Base-by-base conservation (phyloP, 306 rosid genomes). In the Heteromeles arbutifolia region DNA sequence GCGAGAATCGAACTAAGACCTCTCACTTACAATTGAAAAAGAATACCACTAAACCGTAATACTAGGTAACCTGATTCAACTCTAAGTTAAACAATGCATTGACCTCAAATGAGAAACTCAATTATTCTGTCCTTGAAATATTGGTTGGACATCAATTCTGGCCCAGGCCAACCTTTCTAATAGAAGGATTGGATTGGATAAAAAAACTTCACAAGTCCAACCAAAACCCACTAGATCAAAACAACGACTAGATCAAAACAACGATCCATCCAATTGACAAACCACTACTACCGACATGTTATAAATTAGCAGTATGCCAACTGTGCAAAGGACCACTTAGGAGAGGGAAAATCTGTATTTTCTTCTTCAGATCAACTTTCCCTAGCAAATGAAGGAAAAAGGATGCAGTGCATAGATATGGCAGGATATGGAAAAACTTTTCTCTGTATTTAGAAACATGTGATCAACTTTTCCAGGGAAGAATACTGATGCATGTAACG, bases 381-480 rank as follows among this genome's bases (percentile, higher is more conserved):
- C 67, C 67, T 14, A 29, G 24, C 29, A 63, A 63, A 7, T 17
- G 24, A 28, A 62, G 67, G 39, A 17, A 17, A 17, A 65, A 19
- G 9, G 50, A 65, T 34, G 6, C 41, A 13, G 50, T 65, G 19
- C 12, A 29, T 63, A 31, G 26, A 65, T 34, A 32, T 28, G 28
- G 4, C 32, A 29, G 10, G 17, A 32, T 19, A 34, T 34, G 69
- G 50, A 19, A 21, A 34, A 5, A 3, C 41, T 4, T 21, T 9
- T 43, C 26, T 34, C 8, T 34, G 37, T 28, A 28, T 28, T 28
- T n/a, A 13, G n/a, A 62, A 62, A 28, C 29, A 62, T 62, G n/a
- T 22, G 26, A 24, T 5, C 17, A 28, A 63, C 78, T n/a, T 74
- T 48, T 77, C 82, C 80, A 39, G 39, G 77, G 80, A 80, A 80